Evolutionary conservation across 176 grass and related monocot genomes (phyloP).

Genomic region (Aegilops longissima): DNA sequence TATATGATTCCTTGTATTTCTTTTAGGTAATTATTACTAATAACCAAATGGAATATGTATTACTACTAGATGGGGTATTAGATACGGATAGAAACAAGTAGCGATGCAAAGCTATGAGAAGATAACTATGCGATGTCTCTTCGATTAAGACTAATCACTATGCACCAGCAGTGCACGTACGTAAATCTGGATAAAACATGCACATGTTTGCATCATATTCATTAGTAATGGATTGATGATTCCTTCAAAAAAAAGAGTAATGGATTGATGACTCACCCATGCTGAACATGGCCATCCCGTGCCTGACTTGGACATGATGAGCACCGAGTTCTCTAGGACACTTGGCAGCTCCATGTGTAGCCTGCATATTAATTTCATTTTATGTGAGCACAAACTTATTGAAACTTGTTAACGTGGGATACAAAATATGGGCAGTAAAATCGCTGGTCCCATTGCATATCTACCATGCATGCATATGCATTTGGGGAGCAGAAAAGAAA

Average conservation of each 20-base stretch:
- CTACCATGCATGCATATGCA: conserved; percentile 6
- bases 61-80: conserved; percentile 24
- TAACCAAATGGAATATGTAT: conserved; percentile 29
- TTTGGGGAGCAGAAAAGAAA: neutral
- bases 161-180: neutral
- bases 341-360: conserved; percentile 73
- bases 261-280: conserved; percentile 51
- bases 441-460: neutral
- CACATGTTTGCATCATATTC: neutral
- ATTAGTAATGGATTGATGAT: no score
- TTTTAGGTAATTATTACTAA: neutral
- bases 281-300: conserved; percentile 98
- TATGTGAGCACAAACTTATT: neutral
- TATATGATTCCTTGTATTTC: neutral
- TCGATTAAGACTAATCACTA: neutral
- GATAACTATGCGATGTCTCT: conserved; percentile 3
- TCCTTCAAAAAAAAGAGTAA: no score
- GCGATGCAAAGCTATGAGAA: neutral
- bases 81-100: conserved; percentile 17
- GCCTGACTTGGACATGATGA: conserved; percentile 91
- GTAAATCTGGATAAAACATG: neutral
- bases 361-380: conserved; percentile 25
- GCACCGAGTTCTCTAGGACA: conserved; percentile 68
- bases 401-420: neutral
- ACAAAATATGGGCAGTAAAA: neutral